phyloP scores from a whole-genome alignment of 148 eudicot genomes.

The Limonium bicolor region DNA sequence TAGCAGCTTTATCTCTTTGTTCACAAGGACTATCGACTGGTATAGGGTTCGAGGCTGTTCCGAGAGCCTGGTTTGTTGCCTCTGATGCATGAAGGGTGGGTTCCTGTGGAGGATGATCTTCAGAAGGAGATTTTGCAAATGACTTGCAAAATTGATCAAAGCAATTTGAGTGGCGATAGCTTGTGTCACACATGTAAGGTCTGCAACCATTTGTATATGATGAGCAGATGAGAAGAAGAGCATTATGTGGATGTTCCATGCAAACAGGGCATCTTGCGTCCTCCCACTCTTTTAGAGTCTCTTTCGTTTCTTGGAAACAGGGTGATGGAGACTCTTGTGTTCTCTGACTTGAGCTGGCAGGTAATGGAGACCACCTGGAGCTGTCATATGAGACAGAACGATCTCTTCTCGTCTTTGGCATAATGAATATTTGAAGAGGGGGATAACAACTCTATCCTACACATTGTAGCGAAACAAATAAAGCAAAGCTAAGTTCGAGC shows the following conservation, averaged over 20 bases:
- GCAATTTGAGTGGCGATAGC: slow-evolving; percentile 92
- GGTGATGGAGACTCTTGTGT: slow-evolving; percentile 18
- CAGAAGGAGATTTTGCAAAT: slow-evolving; percentile 20
- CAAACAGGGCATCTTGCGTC: slow-evolving; percentile 89
- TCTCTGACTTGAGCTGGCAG: slow-evolving; percentile 45
- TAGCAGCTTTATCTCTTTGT: slow-evolving; percentile 18
- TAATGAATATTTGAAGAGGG: no score
- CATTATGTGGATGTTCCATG: slow-evolving; percentile 97
- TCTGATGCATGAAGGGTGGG: background rate
- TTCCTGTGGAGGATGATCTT: slow-evolving; percentile 6
- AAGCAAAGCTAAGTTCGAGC: no score
- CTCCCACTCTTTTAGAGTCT: slow-evolving; percentile 76
- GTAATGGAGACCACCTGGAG: slow-evolving; percentile 37
- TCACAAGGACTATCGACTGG: slow-evolving; percentile 16
- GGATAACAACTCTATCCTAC: no score
- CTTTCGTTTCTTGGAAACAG: slow-evolving; percentile 29
- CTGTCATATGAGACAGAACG: slow-evolving; percentile 42
- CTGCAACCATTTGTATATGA: slow-evolving; percentile 81
- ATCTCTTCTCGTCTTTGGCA: slow-evolving; percentile 71
- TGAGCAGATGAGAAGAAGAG: slow-evolving; percentile 67
- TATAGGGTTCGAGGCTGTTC: slow-evolving; percentile 8
- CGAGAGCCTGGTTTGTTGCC: slow-evolving; percentile 4
- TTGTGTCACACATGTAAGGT: slow-evolving; percentile 94
- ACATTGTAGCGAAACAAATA: no score
- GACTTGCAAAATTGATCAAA: slow-evolving; percentile 73